phyloP scores from a whole-genome alignment of 2,329 filamentous ascomycete species.

The Colletotrichum magnum region DNA sequence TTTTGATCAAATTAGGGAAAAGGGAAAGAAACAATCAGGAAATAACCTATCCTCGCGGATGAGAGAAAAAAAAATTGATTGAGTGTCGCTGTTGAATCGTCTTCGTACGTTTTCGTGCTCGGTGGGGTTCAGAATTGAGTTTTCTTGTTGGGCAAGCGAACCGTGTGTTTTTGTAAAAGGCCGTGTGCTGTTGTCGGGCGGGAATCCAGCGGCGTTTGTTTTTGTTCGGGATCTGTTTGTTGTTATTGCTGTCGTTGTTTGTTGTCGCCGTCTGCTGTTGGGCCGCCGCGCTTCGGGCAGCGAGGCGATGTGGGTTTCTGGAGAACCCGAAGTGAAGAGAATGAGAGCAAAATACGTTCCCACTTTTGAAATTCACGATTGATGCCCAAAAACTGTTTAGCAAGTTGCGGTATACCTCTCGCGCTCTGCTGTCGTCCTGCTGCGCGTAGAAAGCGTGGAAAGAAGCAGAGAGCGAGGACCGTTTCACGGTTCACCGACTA shows the following conservation, averaged over 20 bases:
- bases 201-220: not conserved
- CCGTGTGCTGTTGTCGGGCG: not conserved
- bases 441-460: not conserved
- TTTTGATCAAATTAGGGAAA: not conserved
- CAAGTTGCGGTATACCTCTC: not conserved
- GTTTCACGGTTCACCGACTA: conserved; percentile 3
- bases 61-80: not conserved
- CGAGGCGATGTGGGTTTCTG: not conserved
- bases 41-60: not conserved
- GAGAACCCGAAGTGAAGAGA: not conserved
- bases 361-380: conserved; percentile 1
- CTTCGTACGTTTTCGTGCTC: not conserved
- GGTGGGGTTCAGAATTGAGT: not conserved
- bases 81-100: not conserved
- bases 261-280: not conserved
- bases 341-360: not conserved
- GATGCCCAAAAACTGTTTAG: not conserved
- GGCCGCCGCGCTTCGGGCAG: not conserved
- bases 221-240: not conserved
- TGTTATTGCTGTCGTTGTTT: not conserved
- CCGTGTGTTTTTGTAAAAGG: not conserved
- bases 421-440: not conserved
- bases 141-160: conserved; percentile 10
- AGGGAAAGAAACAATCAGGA: not conserved
- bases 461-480: too few relatives aligned